Evolutionary conservation across 2,329 filamentous ascomycete species (phyloP), one percentile per base, ranked within the genome.

Genomic region (Cladophialophora immunda): DNA sequence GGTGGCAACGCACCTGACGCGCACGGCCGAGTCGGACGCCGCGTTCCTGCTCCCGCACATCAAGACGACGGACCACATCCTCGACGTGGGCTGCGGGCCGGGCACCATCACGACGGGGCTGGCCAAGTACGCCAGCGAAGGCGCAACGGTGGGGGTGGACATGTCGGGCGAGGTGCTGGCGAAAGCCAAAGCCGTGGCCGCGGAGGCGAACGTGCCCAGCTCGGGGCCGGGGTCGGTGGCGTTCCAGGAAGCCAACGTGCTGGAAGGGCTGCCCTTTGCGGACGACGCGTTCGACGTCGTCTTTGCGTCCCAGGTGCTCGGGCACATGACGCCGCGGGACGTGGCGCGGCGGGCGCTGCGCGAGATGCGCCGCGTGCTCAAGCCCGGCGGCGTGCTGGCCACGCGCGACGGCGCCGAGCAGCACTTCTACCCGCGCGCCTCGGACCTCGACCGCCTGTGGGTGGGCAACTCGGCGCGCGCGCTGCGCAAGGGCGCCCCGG

Each of bases 31-130:
- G 30, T 78, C 79, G 30, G 81, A 80, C 64, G 82, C 82, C 3
- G 73, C 74, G n/a, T 80, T 82, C 70, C 74, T 85, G 0, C 63
- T 84, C 0, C 79, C 81, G 0, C 73, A 79, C 60, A 76, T 85
- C 45, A 75, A 78, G 45, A 71, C 75, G 0, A 72, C 73, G 6
- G 76, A 80, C 75, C 71, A 67, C 22, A 76, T 85, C 54, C 79
- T 85, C 60, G 82, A 85, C 68, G 76, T 84, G 34, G 83, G 83
- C 60, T 83, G 82, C 72, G 83, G 83, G 0, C 81, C 83, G 0
- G 83, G 83, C 2, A 83, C 81, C 32, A 85, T 86, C 71, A 82
- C 83, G 3, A 75, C 76, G 0, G 81, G 79, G 7, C 73, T 85
- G 47, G 79, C 78, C 52, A 75, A 76, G 36, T 76, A 79, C 65